Base-by-base conservation (phyloP, 176 grass and related monocot species). In the Juncus effusus region DNA sequence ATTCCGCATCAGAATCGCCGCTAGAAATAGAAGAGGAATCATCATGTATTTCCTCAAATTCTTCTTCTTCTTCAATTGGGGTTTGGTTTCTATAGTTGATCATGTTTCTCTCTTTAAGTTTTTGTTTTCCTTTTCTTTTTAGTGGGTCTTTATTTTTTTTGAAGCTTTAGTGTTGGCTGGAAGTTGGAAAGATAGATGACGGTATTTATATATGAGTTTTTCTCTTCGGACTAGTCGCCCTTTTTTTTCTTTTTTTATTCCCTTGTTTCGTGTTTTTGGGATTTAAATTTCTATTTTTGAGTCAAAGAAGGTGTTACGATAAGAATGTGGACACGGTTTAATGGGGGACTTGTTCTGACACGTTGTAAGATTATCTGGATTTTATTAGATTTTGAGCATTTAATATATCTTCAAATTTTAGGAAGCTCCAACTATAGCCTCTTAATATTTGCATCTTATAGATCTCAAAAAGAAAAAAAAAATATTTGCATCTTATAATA, bases 11-110 rank as follows among this genome's bases (percentile, higher is more conserved):
- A 1, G 84, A 82, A 0, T 79, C 78, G 12, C 77, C 78, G 19
- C 66, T 57, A 45, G 66, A 94, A 63, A 85, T 75, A 39, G 89
- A 85, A 1, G 85, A 94, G 0, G 89, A 88, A 13, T 79, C 79
- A 74, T 82, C 81, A 36, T 75, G 78, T 38, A 93, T 15, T 42
- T 94, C 89, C 4, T 75, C 74, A 28, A 28, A 28, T 4, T 89
- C 77, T 1, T 80, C 77, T 0, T 81, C 77, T 77, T 82, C 85
- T 19, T 59, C 70, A 64, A 61, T 5, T 6, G 9, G 44, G 44
- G 28, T 47, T 13, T 47, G 8, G 8, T 19, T 38, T 14, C 56
- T 36, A 77, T 82, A 16, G 45, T 74, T 61, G 38, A 16, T 54
- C 67, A 85, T 60, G 52, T 67, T 40, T 50, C 38, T 49, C 51